phyloP scores from a whole-genome alignment of 306 rosid species.

The Fagus crenata region DNA sequence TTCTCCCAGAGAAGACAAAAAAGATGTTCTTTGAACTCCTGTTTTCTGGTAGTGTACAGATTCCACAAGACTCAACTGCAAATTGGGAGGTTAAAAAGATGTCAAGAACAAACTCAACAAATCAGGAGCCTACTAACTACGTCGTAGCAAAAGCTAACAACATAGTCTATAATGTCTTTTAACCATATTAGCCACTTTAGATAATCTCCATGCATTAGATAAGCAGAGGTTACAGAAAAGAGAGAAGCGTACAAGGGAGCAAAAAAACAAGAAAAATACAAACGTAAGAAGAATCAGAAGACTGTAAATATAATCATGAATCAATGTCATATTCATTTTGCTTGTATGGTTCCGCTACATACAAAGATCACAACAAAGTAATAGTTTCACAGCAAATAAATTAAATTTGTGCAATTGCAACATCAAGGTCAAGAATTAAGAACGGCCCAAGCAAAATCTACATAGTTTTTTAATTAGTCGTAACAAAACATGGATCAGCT shows the following conservation, averaged over 20 bases:
- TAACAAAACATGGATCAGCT: neutral
- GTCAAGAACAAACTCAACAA: constrained; percentile 27
- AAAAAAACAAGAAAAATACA: neutral
- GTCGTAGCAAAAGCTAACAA: constrained; percentile 9
- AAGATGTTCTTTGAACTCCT: constrained; percentile 14
- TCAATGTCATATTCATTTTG: neutral
- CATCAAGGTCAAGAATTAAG: neutral
- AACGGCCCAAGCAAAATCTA: neutral
- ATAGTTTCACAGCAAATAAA: neutral
- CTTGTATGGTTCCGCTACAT: neutral
- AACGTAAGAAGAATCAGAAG: neutral
- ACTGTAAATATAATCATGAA: neutral
- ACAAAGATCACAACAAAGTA: neutral
- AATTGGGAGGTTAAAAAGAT: constrained; percentile 14
- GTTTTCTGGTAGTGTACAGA: constrained; percentile 27
- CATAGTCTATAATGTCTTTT: neutral
- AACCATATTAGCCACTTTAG: neutral
- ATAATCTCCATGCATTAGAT: neutral
- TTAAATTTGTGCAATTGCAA: neutral
- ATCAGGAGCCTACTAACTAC: constrained; percentile 21
- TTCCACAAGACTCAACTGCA: constrained; percentile 43
- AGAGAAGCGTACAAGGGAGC: neutral
- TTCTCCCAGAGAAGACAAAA: constrained; percentile 37
- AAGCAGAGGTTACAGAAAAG: neutral
- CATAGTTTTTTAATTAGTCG: neutral